Percentiles rank a stretch among this genome's conserved stretches.
Evolutionary conservation across 345 rosid genomes (phyloP).

Genomic region (Noccaea bulbosa): DNA sequence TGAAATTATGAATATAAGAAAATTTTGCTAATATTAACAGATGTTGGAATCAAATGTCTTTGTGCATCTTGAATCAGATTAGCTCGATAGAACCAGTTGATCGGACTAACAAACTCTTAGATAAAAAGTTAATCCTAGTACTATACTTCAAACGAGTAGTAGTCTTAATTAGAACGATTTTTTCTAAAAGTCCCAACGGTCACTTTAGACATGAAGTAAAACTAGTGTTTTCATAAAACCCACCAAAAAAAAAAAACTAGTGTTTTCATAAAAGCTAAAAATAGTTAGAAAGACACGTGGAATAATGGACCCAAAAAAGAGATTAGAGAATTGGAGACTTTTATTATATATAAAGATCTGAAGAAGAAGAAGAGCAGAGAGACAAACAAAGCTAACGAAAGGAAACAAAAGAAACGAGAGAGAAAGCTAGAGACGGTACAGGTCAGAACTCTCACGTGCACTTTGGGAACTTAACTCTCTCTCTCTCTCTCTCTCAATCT

Average conservation of each 20-base stretch:
- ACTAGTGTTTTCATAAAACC: background rate
- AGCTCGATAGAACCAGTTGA: background rate
- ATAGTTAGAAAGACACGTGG: conserved; percentile 25
- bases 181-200: conserved; percentile 1
- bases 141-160: background rate
- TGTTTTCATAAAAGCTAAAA: conserved; percentile 19
- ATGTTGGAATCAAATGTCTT: background rate
- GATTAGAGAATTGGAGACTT: background rate
- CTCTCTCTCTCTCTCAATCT: conserved; percentile 38
- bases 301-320: background rate
- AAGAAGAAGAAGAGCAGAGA: background rate
- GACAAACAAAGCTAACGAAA: background rate
- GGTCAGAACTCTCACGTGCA: conserved; percentile 60
- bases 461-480: conserved; percentile 47
- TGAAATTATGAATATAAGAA: background rate
- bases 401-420: background rate
- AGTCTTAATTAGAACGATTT: background rate
- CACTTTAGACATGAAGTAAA: conserved; percentile 12
- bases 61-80: conserved; percentile 22
- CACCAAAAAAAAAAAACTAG: no score
- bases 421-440: conserved; percentile 45
- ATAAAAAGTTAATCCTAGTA: background rate
- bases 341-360: background rate
- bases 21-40: no score
- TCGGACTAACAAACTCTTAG: background rate